A percentile compares a stretch with the other conserved stretches of the same genome.
phyloP scores from a whole-genome alignment of 768 basidiomycete species.

The Rubroboletus pulcherrimus region DNA sequence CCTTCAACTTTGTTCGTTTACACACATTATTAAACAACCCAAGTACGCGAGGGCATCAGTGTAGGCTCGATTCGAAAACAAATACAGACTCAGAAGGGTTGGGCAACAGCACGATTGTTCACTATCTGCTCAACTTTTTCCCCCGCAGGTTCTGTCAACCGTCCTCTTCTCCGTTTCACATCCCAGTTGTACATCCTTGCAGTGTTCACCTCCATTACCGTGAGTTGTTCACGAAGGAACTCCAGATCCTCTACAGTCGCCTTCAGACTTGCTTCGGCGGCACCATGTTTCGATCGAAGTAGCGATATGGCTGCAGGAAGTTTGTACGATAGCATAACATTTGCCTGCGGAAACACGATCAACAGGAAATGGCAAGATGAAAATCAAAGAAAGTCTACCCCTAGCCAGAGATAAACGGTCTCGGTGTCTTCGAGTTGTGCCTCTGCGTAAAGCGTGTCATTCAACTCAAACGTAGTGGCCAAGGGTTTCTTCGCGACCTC shows the following conservation, averaged over 20 bases:
- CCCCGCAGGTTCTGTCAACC: constrained; percentile 30
- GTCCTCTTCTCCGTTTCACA: constrained; percentile 74
- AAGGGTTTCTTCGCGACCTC: constrained; percentile 46
- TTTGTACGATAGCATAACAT: constrained; percentile 95
- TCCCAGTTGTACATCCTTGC: constrained; percentile 97
- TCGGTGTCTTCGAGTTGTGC: constrained; percentile 85
- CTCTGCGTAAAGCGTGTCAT: constrained; percentile 92
- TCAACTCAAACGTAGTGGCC: constrained; percentile 89
- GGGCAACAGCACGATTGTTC: neutral
- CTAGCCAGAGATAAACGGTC: constrained; percentile 92
- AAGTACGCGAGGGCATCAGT: no score
- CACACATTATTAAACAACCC: no score
- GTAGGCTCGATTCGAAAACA: neutral
- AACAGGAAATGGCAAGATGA: neutral
- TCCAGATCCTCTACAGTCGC: constrained; percentile 85
- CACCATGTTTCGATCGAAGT: constrained; percentile 66
- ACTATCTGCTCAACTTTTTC: constrained; percentile 11
- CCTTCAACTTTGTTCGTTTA: no score
- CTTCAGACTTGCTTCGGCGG: constrained; percentile 61
- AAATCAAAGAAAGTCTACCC: constrained; percentile 51
- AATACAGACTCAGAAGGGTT: neutral
- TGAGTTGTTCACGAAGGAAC: constrained; percentile 90
- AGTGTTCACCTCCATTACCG: constrained; percentile 95
- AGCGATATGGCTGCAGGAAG: constrained; percentile 72
- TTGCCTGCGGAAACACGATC: constrained; percentile 58